Percentiles rank a stretch among this genome's conserved stretches.
phyloP scores from a whole-genome alignment of 2,329 filamentous ascomycete species.

The Cladobotryum mycophilum region DNA sequence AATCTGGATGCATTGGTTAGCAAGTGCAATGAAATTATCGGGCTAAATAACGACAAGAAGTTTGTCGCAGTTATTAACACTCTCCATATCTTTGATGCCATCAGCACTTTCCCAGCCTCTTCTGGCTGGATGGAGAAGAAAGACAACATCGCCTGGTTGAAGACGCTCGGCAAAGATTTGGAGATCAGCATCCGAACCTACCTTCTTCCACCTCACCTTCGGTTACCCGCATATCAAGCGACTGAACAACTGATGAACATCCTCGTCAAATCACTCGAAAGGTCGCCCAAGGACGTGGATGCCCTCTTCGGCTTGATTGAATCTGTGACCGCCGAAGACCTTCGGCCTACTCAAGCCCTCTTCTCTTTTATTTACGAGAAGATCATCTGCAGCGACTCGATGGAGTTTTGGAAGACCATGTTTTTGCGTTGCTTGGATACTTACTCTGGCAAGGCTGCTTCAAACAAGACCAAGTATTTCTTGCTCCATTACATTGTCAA shows the following conservation, averaged over 20 bases:
- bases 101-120: constrained; percentile 57
- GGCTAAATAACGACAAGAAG: constrained; percentile 62
- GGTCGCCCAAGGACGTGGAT: constrained; percentile 71
- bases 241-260: constrained; percentile 82
- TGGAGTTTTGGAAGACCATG: constrained; percentile 78
- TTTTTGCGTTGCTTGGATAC: constrained; percentile 82
- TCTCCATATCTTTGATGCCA: constrained; percentile 75
- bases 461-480: constrained; percentile 90
- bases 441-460: constrained; percentile 70
- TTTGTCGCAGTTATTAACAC: constrained; percentile 73
- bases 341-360: constrained; percentile 70
- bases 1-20: constrained; percentile 68
- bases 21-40: constrained; percentile 56
- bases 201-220: constrained; percentile 62
- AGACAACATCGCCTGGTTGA: constrained; percentile 54
- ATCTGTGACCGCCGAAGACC: constrained; percentile 72
- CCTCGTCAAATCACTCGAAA: constrained; percentile 71
- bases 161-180: constrained; percentile 67
- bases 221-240: constrained; percentile 81
- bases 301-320: constrained; percentile 81
- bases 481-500: constrained; percentile 89
- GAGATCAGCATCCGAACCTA: constrained; percentile 68
- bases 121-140: constrained; percentile 67
- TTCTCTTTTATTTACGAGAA: constrained; percentile 77
- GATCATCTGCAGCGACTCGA: constrained; percentile 76